These are phyloP conservation scores for Clathrus columnatus DNA, from an alignment of 768 basidiomycete genomes.

Conservation along the genomic window DNA sequence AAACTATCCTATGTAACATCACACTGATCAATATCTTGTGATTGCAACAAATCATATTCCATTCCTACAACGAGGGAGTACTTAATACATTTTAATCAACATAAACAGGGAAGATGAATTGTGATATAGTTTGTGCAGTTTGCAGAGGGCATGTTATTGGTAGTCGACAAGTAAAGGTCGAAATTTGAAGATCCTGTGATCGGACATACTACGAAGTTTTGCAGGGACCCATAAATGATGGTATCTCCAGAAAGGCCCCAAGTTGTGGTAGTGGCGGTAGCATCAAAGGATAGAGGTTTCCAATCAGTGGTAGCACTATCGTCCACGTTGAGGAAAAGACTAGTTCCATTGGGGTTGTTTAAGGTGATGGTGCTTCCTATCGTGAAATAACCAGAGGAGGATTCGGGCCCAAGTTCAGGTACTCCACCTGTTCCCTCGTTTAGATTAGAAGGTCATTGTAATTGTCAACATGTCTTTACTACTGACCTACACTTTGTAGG, in stretches of 20 bases:
- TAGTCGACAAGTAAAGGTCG: constrained; percentile 41
- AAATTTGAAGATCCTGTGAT: constrained; percentile 34
- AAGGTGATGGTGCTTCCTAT: constrained; percentile 40
- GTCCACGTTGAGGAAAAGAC: constrained; percentile 42
- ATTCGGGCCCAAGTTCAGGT: constrained; percentile 44
- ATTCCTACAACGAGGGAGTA: background rate
- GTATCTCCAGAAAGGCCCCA: constrained; percentile 55
- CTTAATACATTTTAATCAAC: constrained; percentile 9
- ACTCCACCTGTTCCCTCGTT: constrained; percentile 34
- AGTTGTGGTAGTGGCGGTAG: constrained; percentile 40
- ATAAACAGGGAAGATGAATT: constrained; percentile 26
- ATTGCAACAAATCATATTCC: background rate
- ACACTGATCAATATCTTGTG: no score
- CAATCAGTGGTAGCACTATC: constrained; percentile 37
- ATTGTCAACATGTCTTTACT: background rate
- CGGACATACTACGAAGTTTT: constrained; percentile 47
- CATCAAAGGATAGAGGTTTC: constrained; percentile 37
- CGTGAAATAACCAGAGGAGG: constrained; percentile 42
- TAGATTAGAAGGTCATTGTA: background rate
- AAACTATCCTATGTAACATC: no score
- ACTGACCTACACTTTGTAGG: constrained; percentile 39
- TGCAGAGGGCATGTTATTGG: constrained; percentile 35
- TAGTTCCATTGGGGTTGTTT: constrained; percentile 31
- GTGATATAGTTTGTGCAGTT: constrained; percentile 22
- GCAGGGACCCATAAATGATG: constrained; percentile 43